phyloP scores from a whole-genome alignment of 306 rosid species.

The Prunus persica region DNA sequence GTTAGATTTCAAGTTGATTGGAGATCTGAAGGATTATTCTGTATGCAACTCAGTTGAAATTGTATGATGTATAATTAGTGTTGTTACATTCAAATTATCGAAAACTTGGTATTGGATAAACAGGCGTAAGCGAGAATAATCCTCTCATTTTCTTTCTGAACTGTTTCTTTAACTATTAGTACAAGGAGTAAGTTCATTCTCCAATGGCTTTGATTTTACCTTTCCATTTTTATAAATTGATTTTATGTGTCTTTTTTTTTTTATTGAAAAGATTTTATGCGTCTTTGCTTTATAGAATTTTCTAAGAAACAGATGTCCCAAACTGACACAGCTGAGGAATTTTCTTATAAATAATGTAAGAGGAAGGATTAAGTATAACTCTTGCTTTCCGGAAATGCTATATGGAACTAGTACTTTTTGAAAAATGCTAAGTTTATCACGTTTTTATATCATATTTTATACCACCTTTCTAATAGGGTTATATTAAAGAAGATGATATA shows the following conservation, averaged over 20 bases:
- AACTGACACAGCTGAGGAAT: not conserved
- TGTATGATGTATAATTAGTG: too few species aligned
- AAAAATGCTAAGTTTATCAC: too few species aligned
- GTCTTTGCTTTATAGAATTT: not conserved
- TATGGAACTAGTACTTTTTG: not conserved
- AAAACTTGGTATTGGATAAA: too few species aligned
- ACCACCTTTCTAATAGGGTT: accelerated
- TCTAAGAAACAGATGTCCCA: not conserved
- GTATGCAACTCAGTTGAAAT: too few species aligned
- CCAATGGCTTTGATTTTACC: not conserved
- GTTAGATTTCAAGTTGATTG: not conserved
- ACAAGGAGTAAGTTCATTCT: not conserved
- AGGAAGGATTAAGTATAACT: not conserved
- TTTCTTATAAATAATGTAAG: not conserved
- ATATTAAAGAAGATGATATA: accelerated
- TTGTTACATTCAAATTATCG: too few species aligned
- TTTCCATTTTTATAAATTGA: not conserved
- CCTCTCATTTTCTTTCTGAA: too few species aligned
- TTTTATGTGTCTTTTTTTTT: not conserved
- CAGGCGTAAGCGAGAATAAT: too few species aligned
- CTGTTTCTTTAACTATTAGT: not conserved
- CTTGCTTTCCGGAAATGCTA: not conserved
- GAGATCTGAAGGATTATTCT: not conserved
- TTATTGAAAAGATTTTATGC: not conserved
- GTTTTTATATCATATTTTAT: too few species aligned